phyloP scores from a whole-genome alignment of 257 asterid genomes.

The Penstemon eatonii region DNA sequence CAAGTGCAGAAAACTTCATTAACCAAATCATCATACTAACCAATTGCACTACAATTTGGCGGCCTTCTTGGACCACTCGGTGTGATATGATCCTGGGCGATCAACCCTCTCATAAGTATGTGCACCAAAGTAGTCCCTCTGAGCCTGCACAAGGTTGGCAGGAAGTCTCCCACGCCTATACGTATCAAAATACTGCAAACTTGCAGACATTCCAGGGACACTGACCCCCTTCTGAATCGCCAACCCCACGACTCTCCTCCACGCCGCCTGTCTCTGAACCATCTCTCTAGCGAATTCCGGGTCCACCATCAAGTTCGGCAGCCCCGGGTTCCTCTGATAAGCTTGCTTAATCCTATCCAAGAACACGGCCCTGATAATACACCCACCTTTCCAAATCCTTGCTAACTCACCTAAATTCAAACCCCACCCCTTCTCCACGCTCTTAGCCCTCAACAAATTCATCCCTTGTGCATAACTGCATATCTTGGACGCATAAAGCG shows the following conservation, averaged over 20 bases:
- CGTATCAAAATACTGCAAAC: slow-evolving; percentile 88
- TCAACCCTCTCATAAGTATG: slow-evolving; percentile 91
- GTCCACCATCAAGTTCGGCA: slow-evolving; percentile 78
- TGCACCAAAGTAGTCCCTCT: slow-evolving; percentile 93
- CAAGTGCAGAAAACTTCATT: slow-evolving; percentile 33
- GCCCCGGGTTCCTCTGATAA: slow-evolving; percentile 71
- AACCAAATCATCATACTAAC: slow-evolving; percentile 26
- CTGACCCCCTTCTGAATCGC: slow-evolving; percentile 74
- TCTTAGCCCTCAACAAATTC: slow-evolving; percentile 87
- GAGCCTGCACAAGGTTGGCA: slow-evolving; percentile 95
- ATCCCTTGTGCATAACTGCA: slow-evolving; percentile 97
- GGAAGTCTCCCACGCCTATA: slow-evolving; percentile 85
- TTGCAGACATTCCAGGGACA: slow-evolving; percentile 88
- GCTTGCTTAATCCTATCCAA: slow-evolving; percentile 94
- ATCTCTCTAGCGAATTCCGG: slow-evolving; percentile 90
- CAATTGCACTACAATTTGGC: slow-evolving; percentile 33
- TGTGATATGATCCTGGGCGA: slow-evolving; percentile 64
- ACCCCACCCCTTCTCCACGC: slow-evolving; percentile 82
- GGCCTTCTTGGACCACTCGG: slow-evolving; percentile 89
- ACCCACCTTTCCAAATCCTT: slow-evolving; percentile 96
- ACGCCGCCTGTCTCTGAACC: slow-evolving; percentile 92
- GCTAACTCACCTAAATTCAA: slow-evolving; percentile 88
- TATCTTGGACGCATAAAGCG: slow-evolving; percentile 83
- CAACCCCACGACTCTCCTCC: slow-evolving; percentile 89
- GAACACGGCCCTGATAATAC: slow-evolving; percentile 89